Percentiles rank a stretch among this genome's conserved stretches.
Evolutionary conservation across 192 early-diverging fungal species (phyloP).

Genomic region (Thamnidium elegans): DNA sequence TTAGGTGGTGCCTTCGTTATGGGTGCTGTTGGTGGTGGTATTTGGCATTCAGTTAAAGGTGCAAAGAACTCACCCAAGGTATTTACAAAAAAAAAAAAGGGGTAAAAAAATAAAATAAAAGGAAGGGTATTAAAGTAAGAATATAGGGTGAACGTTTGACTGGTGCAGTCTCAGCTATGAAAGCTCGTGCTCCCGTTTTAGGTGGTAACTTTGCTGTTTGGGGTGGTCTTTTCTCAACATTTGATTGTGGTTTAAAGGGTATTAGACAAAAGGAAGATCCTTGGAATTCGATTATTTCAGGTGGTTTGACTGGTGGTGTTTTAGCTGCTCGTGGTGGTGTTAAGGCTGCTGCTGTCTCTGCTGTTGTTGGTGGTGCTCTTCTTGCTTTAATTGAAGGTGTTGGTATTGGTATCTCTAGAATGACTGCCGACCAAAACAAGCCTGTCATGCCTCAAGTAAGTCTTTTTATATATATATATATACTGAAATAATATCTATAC

Average conservation of each 20-base stretch:
- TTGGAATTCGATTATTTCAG: conserved; percentile 95
- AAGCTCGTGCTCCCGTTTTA: conserved; percentile 88
- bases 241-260: conserved; percentile 92
- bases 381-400: conserved; percentile 96
- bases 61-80: conserved; percentile 96
- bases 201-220: conserved; percentile 99
- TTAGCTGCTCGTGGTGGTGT: conserved; percentile 86
- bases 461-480: not conserved
- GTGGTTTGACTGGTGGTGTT: conserved; percentile 92
- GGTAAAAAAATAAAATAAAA: too few species aligned
- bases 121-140: not conserved
- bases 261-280: conserved; percentile 98
- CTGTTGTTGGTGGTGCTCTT: conserved; percentile 88
- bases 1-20: conserved; percentile 88
- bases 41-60: conserved; percentile 98
- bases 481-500: too few species aligned
- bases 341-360: conserved; percentile 77
- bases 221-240: conserved; percentile 97
- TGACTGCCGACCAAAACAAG: conserved; percentile 61
- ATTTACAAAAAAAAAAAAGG: conserved; percentile 24
- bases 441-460: conserved; percentile 51
- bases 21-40: conserved; percentile 93
- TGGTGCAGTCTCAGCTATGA: conserved; percentile 84
- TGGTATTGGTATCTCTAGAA: conserved; percentile 72
- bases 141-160: conserved; percentile 80